phyloP scores from a whole-genome alignment of 2,329 filamentous ascomycete species.

The Dendryphion nanum region DNA sequence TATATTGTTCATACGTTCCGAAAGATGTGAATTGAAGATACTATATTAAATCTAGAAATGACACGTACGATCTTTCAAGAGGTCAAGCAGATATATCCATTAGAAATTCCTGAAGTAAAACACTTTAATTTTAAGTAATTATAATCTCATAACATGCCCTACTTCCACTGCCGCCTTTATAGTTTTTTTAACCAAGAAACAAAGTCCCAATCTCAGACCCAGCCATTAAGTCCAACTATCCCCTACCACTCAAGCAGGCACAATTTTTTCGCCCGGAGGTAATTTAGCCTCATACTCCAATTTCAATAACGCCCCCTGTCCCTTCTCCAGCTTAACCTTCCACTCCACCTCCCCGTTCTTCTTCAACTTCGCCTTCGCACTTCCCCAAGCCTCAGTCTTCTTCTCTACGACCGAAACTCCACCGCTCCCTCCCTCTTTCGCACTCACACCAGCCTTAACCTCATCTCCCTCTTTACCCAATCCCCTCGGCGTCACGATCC shows the following conservation, averaged over 20 bases:
- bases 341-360: slow-evolving; percentile 17
- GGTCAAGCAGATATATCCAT: too few relatives aligned
- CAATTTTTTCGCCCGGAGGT: slow-evolving; percentile 51
- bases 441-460: slow-evolving; percentile 10
- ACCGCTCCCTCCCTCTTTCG: slow-evolving; percentile 13
- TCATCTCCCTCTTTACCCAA: slow-evolving; percentile 34
- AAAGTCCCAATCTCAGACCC: too few relatives aligned
- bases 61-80: too few relatives aligned
- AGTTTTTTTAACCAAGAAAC: too few relatives aligned
- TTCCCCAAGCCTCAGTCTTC: slow-evolving; percentile 35
- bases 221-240: background rate
- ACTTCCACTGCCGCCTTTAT: too few relatives aligned
- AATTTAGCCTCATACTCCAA: slow-evolving; percentile 63
- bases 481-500: slow-evolving; percentile 51
- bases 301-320: slow-evolving; percentile 55
- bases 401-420: slow-evolving; percentile 1
- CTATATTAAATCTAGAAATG: too few relatives aligned
- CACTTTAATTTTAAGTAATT: too few relatives aligned
- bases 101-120: too few relatives aligned
- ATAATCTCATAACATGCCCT: too few relatives aligned
- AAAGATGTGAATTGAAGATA: too few relatives aligned
- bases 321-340: slow-evolving; percentile 38
- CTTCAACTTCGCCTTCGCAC: slow-evolving; percentile 27
- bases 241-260: slow-evolving; percentile 9
- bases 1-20: too few relatives aligned